Conservation (phyloP, 345 rosid genomes). For the Adansonia digitata region DNA sequence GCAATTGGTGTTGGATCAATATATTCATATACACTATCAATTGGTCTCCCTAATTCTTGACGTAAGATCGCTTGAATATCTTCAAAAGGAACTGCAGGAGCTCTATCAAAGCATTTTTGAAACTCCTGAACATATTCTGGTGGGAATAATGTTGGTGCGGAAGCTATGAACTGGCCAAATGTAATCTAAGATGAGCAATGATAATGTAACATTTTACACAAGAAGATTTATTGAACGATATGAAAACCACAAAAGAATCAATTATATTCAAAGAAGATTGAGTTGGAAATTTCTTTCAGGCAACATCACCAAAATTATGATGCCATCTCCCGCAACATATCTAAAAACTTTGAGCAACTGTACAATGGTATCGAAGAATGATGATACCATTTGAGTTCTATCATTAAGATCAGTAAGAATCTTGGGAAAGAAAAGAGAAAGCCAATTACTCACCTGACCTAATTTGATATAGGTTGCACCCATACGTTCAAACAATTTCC, state of each 20-base stretch:
- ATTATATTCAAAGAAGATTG: neutral
- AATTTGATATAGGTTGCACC: conserved; percentile 96
- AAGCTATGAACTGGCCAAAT: conserved; percentile 70
- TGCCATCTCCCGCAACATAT: neutral
- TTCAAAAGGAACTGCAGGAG: conserved; percentile 74
- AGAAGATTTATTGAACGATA: neutral
- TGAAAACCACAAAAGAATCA: neutral
- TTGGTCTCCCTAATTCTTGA: conserved; percentile 83
- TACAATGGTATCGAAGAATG: neutral
- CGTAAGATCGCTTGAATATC: conserved; percentile 68
- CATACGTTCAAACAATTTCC: conserved; percentile 94
- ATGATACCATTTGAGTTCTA: neutral
- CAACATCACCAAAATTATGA: neutral
- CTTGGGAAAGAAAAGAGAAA: neutral
- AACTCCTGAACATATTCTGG: conserved; percentile 82
- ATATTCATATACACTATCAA: conserved; percentile 73
- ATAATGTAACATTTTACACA: neutral
- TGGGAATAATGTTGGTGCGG: conserved; percentile 93
- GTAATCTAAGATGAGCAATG: conserved; percentile 18
- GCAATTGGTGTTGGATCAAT: conserved; percentile 89
- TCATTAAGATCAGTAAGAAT: neutral
- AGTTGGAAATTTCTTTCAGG: neutral
- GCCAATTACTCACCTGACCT: conserved; percentile 63
- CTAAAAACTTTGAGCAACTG: neutral
- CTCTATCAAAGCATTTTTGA: conserved; percentile 91